Base-by-base conservation (phyloP, 1,284 basidiomycete genomes). In the Apiotrichum gracile region DNA sequence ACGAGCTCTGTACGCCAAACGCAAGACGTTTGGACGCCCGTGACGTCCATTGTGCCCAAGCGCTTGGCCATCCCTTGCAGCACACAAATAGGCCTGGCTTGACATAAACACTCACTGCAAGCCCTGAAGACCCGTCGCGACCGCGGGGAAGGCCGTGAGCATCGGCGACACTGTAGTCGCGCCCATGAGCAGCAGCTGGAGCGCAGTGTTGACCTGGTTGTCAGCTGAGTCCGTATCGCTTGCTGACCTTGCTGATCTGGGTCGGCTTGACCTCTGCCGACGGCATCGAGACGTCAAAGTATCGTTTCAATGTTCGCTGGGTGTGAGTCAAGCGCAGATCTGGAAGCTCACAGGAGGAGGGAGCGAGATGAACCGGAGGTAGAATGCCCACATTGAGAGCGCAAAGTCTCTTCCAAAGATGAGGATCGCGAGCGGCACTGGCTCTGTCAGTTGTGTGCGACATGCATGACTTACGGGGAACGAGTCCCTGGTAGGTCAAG, bases 241-340 rank as follows among this genome's bases (percentile, higher is more conserved):
- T 17, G 29, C 76, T 43, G 49, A 87, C 89, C 80, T 94, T 94
- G 80, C 88, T 92, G 49, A 94, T 91, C 39, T 76, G 76, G 5
- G 93, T 97, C 0, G 93, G 93, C 26, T 83, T 83, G 8, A 97
- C 91, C 72, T 94, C 91, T 0, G 91, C 94, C 1, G 90, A 92
- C 1, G 94, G 92, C 56, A 97, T 84, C 14, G 87, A 87, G 55
- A 94, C 89, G 70, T 97, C 90, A 85, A 91, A 97, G 74, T 97
- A 98, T 35, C 94, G 82, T 43, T 78, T 70, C 65, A 91, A 85
- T 0, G 92, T 97, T 85, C 94, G 93, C 88, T 92, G 13, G 44
- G 35, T 22, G 52, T 62, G 34, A 62, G 57, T 26, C 35, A 17
- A n/a, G 22, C 8, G 41, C 19, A 6, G 7, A 45, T 2, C 14